phyloP scores from a whole-genome alignment of 768 basidiomycete genomes.

The Amanita molliuscula region DNA sequence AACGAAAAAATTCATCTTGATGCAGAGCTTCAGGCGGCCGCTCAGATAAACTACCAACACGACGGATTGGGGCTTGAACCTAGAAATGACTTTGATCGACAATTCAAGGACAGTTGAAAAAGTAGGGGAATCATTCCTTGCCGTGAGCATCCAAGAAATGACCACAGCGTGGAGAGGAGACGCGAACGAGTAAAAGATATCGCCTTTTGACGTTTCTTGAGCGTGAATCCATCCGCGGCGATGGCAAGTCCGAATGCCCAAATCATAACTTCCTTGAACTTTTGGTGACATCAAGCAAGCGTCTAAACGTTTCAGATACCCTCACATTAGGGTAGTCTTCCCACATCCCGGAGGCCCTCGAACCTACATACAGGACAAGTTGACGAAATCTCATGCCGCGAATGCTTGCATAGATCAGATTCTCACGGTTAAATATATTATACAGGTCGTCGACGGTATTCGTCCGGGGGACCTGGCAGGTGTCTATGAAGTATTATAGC shows the following conservation, averaged over 20 bases:
- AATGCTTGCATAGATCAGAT: neutral
- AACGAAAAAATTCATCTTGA: conserved; percentile 8
- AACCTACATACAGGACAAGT: neutral
- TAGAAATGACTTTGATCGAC: neutral
- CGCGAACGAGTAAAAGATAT: no score
- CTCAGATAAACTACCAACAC: neutral
- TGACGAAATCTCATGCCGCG: neutral
- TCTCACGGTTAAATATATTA: neutral
- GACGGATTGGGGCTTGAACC: neutral
- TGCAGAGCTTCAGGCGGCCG: conserved; percentile 1
- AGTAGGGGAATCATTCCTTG: neutral
- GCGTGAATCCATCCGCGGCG: neutral
- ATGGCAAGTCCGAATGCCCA: neutral
- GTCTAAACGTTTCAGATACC: neutral
- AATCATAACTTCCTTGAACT: neutral
- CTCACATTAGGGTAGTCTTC: neutral
- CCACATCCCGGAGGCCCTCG: neutral
- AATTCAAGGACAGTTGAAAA: neutral
- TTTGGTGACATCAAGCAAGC: neutral
- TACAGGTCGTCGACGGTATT: neutral
- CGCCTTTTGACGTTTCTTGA: no score
- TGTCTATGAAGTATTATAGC: no score
- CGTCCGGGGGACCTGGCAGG: no score
- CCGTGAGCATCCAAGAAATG: neutral
- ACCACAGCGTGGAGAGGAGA: neutral